phyloP scores from a whole-genome alignment of 805 yeast species.

The Nakazawaea sp. region DNA sequence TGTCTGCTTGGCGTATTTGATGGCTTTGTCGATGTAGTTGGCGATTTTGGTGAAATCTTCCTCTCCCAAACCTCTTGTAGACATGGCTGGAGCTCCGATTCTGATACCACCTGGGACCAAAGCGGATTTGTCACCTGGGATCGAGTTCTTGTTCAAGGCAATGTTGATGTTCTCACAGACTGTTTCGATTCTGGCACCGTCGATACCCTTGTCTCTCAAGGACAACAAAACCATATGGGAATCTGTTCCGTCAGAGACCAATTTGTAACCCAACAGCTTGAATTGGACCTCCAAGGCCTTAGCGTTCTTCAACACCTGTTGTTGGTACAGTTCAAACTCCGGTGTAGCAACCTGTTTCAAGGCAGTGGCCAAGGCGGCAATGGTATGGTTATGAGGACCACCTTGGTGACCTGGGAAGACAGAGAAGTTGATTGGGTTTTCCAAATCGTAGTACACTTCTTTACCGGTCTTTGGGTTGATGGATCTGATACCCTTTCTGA shows the following conservation, averaged over 20 bases:
- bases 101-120: conserved; percentile 94
- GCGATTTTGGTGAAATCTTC: conserved; percentile 79
- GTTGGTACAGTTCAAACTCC: conserved; percentile 82
- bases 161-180: conserved; percentile 85
- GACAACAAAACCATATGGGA: conserved; percentile 87
- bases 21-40: conserved; percentile 73
- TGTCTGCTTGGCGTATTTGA: conserved; percentile 63
- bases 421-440: conserved; percentile 87
- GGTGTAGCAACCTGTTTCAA: conserved; percentile 87
- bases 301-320: conserved; percentile 77
- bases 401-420: conserved; percentile 99
- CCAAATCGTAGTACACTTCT: conserved; percentile 80
- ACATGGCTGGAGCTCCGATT: conserved; percentile 98
- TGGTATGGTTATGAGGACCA: conserved; percentile 99
- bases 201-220: conserved; percentile 71
- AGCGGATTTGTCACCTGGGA: conserved; percentile 95
- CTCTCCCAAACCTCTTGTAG: conserved; percentile 91
- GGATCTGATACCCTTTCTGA: conserved; percentile 87
- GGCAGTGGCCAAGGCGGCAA: conserved; percentile 93
- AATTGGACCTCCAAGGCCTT: conserved; percentile 67
- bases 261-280: conserved; percentile 54
- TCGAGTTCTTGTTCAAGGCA: conserved; percentile 93
- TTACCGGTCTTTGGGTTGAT: conserved; percentile 73
- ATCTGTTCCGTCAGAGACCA: conserved; percentile 93
- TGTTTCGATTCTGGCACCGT: conserved; percentile 94